Evolutionary conservation across 768 basidiomycete genomes (phyloP), one percentile per base, ranked within the genome.

Genomic region (Boletus tylopilopsis): DNA sequence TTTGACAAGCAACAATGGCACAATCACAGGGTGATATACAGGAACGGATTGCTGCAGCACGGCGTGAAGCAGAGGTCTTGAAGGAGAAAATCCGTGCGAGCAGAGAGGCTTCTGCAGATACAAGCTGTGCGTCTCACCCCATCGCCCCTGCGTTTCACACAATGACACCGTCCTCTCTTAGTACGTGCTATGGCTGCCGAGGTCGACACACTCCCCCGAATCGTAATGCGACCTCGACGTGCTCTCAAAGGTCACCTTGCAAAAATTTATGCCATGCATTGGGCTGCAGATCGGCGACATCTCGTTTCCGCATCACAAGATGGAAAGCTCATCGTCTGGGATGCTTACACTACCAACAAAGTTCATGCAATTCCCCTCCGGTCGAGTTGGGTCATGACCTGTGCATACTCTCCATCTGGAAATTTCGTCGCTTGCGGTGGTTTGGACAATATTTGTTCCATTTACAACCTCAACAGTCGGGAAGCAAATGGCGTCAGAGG

Each of bases 301-400:
- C 83, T 99, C 53, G 95, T 99, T 30, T 98, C 96, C 15, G 95
- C 95, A n/a, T 98, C 95, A 3, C 95, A 99, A 68, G 95, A 99
- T 66, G 95, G 95, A 45, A 99, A 99, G 71, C 82, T 99, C 51
- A 98, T 99, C 66, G 95, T 99, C 46, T 99, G 95, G 95, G 95
- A 99, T 71, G 95, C 95, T 43, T 98, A 98, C 72, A 98, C 95
- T n/a, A 96, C 94, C 50, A 99, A 99, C 81, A 99, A 99, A 76
- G 95, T 99, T 52, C 96, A 99, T 66, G 95, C 95, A 59, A 99
- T 99, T 68, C 95, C 95, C 43, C 76, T 99, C 40, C 86, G 95
- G 45, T 96, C 94, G 39, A 93, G 90, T 65, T 99, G 95, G 95
- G 95, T 99, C 73, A 99, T 99, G 95, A 99, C 95, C 44, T 99